Base-by-base conservation (phyloP, 345 rosid genomes). In the Diplotaxis tenuifolia region DNA sequence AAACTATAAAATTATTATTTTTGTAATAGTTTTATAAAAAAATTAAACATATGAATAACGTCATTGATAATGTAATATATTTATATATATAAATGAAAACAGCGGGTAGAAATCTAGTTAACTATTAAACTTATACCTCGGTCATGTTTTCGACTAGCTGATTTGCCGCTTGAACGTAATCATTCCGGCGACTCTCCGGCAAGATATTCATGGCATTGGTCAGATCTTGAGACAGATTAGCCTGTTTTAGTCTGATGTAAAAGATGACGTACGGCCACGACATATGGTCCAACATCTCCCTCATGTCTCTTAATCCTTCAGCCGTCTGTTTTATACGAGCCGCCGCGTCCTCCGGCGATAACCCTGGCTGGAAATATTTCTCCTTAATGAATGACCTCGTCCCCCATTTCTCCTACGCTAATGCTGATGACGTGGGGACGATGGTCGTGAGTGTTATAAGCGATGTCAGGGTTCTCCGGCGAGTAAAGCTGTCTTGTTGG, bases 271-370 rank as follows among this genome's bases (percentile, higher is more conserved):
- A 91, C 88, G 93, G 85, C 97, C 97, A 93, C 2, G 96, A 85
- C 97, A 94, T 94, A 31, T 73, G 82, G 11, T 91, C 98, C 78
- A 94, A 61, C 98, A 94, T 91, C 55, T 87, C 89, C 70, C 98
- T 77, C 10, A 93, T 81, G 57, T 86, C 82, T 67, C 87, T 92
- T 25, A 93, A 74, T 52, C 97, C 97, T 65, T 89, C 89, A 2
- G 95, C 96, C 21, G 98, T 94, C 76, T 94, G 94, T 68, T 78
- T 83, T 54, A 94, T 94, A 78, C 98, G 88, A 6, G 85, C 93
- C 25, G 72, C 96, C n/a, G 98, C 84, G 0, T 88, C 96, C 63
- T 89, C 91, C 15, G 97, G 89, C 0, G 97, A 89, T 42, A 91
- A 62, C 4, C 84, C 88, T 1, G 92, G 97, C 86, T 72, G 65